A percentile compares a stretch with the other conserved stretches of the same genome.
These are phyloP conservation scores for Nemania sp. DNA, from an alignment of 2,329 filamentous ascomycete genomes.

Conservation along the genomic window DNA sequence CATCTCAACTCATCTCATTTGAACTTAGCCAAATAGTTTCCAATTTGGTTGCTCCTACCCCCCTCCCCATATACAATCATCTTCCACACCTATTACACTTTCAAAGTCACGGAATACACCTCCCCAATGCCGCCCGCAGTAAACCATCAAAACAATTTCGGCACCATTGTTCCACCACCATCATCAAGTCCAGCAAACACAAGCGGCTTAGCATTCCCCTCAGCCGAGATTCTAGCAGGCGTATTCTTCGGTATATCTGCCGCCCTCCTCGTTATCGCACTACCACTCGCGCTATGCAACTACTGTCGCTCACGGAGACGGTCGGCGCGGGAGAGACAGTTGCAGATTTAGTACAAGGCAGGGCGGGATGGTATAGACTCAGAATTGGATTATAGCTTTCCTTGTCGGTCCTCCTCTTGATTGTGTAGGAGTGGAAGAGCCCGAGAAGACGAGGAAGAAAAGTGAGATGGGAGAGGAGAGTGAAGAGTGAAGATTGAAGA, in stretches of 20 bases:
- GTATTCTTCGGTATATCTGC: slow-evolving; percentile 35
- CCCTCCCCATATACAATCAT: no score
- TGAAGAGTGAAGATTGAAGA: no score
- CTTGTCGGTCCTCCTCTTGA: background rate
- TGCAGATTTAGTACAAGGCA: slow-evolving; percentile 24
- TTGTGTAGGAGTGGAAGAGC: background rate
- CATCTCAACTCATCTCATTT: background rate
- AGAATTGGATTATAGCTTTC: background rate
- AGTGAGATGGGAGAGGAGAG: background rate
- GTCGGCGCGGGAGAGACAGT: slow-evolving; percentile 7
- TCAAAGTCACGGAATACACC: background rate
- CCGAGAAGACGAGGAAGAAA: background rate
- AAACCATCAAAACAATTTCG: background rate
- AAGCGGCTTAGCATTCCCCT: background rate
- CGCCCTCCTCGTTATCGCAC: slow-evolving; percentile 31
- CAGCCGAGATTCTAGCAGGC: slow-evolving; percentile 20
- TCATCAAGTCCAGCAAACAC: background rate
- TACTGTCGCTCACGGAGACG: slow-evolving; percentile 27
- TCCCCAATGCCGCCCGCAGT: background rate
- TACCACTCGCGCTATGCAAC: slow-evolving; percentile 31
- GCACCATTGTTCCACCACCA: background rate
- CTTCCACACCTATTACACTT: background rate
- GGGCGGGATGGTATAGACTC: background rate
- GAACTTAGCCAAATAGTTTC: no score
- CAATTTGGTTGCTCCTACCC: no score